These are phyloP conservation scores for Hyaloscypha hepaticicola DNA, from an alignment of 495 filamentous ascomycete genomes.

Conservation along the genomic window DNA sequence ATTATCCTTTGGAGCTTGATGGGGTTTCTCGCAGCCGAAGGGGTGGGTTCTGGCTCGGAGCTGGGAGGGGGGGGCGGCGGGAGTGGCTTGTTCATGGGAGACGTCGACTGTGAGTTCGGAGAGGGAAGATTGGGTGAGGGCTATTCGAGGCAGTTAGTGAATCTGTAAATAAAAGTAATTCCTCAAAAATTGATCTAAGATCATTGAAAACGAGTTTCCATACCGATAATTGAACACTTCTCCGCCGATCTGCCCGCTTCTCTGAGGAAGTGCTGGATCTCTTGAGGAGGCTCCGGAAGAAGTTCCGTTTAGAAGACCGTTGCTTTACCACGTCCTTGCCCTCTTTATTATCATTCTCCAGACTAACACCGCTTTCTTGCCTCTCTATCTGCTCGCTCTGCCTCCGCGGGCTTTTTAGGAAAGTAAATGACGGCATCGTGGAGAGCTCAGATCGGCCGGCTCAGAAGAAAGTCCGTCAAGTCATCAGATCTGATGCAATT, in stretches of 20 bases:
- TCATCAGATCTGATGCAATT: slow-evolving; percentile 24
- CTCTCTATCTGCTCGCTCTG: slow-evolving; percentile 13
- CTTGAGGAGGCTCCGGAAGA: slow-evolving; percentile 37
- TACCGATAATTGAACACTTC: slow-evolving; percentile 32
- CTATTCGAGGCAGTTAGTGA: slow-evolving; percentile 1
- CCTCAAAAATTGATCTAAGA: not conserved
- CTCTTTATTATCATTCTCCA: not conserved
- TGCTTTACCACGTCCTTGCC: slow-evolving; percentile 31
- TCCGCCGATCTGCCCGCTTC: slow-evolving; percentile 29
- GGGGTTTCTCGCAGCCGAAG: slow-evolving; percentile 31
- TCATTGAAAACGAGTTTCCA: not conserved
- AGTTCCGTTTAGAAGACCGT: slow-evolving; percentile 36
- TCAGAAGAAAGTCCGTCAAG: slow-evolving; percentile 1
- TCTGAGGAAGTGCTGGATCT: slow-evolving; percentile 32
- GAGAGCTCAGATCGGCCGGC: slow-evolving; percentile 2
- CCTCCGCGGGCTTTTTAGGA: slow-evolving; percentile 22
- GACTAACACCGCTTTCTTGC: slow-evolving; percentile 5
- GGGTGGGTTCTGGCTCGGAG: not conserved
- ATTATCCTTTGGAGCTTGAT: slow-evolving; percentile 53
- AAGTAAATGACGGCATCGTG: slow-evolving; percentile 33
- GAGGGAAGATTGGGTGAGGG: not conserved
- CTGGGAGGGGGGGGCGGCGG: slow-evolving; percentile 48
- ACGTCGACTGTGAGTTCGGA: slow-evolving; percentile 12
- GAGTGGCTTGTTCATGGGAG: slow-evolving; percentile 47
- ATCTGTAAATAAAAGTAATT: not conserved